Percentiles rank a stretch among this genome's conserved stretches.
phyloP scores from a whole-genome alignment of 176 grass and related monocot species.

The Bothriochloa decipiens region DNA sequence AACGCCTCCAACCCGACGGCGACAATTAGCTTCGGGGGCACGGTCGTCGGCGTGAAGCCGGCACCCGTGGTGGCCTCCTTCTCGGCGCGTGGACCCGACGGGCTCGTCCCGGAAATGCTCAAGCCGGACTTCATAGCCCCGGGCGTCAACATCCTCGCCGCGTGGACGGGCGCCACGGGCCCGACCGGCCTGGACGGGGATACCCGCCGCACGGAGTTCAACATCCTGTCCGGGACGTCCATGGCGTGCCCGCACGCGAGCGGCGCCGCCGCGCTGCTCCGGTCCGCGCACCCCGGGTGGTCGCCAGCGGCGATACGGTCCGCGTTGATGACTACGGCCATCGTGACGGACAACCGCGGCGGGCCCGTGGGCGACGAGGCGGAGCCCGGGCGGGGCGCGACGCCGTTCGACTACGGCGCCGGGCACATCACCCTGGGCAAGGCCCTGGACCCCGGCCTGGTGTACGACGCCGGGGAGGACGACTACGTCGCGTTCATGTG shows the following conservation, averaged over 20 bases:
- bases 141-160: conserved; percentile 94
- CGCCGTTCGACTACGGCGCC: conserved; percentile 79
- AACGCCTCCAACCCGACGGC: conserved; percentile 58
- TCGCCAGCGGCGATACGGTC: conserved; percentile 79
- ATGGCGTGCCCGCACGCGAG: conserved; percentile 98
- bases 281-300: conserved; percentile 85
- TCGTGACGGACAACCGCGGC: conserved; percentile 61
- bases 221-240: conserved; percentile 95
- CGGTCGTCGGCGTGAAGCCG: conserved; percentile 82
- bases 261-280: conserved; percentile 82
- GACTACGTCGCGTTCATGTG: conserved; percentile 93
- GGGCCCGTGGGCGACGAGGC: conserved; percentile 64
- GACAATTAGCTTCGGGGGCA: conserved; percentile 71
- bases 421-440: conserved; percentile 67
- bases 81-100: conserved; percentile 91
- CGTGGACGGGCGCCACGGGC: conserved; percentile 77
- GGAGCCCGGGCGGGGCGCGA: conserved; percentile 56
- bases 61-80: conserved; percentile 92
- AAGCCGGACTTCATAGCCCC: conserved; percentile 94
- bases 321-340: conserved; percentile 88
- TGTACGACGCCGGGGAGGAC: conserved; percentile 70
- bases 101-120: conserved; percentile 75
- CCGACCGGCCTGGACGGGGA: conserved; percentile 75
- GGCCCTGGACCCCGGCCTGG: conserved; percentile 83
- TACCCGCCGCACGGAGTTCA: conserved; percentile 77